Base-by-base conservation (phyloP, 2,329 filamentous ascomycete genomes). In the Fusarium sp. region DNA sequence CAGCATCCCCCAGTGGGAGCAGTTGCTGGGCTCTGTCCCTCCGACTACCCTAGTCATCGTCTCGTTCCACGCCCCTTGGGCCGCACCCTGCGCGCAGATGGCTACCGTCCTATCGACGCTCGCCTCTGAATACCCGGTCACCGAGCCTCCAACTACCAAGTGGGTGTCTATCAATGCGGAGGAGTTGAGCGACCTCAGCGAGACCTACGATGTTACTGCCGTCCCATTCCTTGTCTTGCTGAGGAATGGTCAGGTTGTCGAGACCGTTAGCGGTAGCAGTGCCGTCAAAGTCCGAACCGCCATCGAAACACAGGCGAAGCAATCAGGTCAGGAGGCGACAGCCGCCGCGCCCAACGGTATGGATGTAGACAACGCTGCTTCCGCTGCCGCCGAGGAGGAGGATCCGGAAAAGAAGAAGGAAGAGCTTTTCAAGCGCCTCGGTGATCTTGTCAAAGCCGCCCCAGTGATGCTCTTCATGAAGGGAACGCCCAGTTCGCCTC, bases 401-500 rank as follows among this genome's bases (percentile, higher is more conserved):
- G 87, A 89, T 64, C 85, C 84, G 8, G 86, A 83, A 60, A 87
- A 90, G 80, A 87, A 88, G 52, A 95, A 95, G 83, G 94, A 98
- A 79, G 94, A 97, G 71, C 84, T 99, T 57, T 91, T 94, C 81
- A 91, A 92, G 80, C 88, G 95, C 34, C 85, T 99, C 39, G 88
- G 83, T 18, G 93, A 97, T 73, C 87, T 99, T 37, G 95, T 98
- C 72, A 97, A 95, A 84, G 96, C 96, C 6, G 95, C 96, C 34
- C 94, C 95, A 0, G 95, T 99, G 34, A 99, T 99, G 96, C 86
- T 99, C 30, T 99, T 99, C 82, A 97, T 97, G 94, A 97, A 97
- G 84, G 95, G 94, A n/a, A 97, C 94, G 3, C 94, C 94, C 0
- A 93, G 91, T 71, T 88, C 90, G 34, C 94, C 94, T 1, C 93